phyloP scores from a whole-genome alignment of 768 basidiomycete genomes.

The Amanita thiersii region DNA sequence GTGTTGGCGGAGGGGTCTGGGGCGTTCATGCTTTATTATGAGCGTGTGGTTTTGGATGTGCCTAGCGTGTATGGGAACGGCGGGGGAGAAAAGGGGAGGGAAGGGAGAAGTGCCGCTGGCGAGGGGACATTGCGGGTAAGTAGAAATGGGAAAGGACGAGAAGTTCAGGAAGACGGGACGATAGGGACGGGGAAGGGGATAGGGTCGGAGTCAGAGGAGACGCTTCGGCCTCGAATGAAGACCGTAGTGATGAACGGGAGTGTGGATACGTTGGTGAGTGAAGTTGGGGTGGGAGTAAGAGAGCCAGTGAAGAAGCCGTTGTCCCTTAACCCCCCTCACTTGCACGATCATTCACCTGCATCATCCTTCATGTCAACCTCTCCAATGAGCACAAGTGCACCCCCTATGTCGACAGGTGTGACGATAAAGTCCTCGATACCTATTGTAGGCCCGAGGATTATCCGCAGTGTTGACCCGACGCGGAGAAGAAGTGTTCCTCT shows the following conservation, averaged over 20 bases:
- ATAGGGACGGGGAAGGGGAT: slow-evolving; percentile 4
- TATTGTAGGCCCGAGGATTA: slow-evolving; percentile 40
- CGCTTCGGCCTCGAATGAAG: slow-evolving; percentile 45
- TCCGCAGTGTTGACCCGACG: slow-evolving; percentile 46
- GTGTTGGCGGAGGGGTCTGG: slow-evolving; percentile 64
- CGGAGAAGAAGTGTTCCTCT: slow-evolving; percentile 31
- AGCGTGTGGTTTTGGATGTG: slow-evolving; percentile 39
- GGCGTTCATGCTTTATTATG: slow-evolving; percentile 96
- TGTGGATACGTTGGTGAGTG: slow-evolving; percentile 36
- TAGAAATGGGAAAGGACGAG: background rate
- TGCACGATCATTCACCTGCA: no score
- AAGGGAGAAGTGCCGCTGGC: background rate
- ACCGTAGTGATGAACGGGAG: slow-evolving; percentile 39
- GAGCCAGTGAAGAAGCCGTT: slow-evolving; percentile 13
- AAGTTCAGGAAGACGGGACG: slow-evolving; percentile 11
- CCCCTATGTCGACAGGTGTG: no score
- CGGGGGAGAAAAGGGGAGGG: background rate
- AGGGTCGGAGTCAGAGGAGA: slow-evolving; percentile 46
- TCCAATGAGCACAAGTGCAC: slow-evolving; percentile 7
- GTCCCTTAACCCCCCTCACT: no score
- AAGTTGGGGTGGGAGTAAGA: slow-evolving; percentile 30
- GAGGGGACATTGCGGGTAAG: background rate
- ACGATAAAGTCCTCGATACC: background rate
- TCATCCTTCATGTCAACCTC: no score
- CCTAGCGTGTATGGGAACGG: slow-evolving; percentile 17